Conservation (phyloP, 345 rosid genomes). For the Eucalyptus pauciflora region DNA sequence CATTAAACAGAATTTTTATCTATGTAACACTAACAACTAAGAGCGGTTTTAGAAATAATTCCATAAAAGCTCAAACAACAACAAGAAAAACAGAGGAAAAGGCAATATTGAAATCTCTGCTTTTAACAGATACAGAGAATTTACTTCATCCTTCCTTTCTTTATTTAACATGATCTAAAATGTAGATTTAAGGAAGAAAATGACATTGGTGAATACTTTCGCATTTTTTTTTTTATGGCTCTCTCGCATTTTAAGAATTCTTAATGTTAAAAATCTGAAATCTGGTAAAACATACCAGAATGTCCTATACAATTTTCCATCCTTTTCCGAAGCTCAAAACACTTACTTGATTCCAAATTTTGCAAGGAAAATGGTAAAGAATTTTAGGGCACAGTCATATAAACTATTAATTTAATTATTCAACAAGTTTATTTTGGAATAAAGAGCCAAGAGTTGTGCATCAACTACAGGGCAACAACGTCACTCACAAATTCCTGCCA, state of each 20-base stretch:
- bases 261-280: no score
- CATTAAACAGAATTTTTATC: background rate
- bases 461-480: no score
- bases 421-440: background rate
- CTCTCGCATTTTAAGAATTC: background rate
- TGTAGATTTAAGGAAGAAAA: background rate
- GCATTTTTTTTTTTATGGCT: background rate
- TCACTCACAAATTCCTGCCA: no score
- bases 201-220: background rate
- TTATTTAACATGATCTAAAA: no score
- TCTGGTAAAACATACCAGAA: background rate
- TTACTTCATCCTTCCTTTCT: no score
- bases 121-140: no score
- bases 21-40: background rate
- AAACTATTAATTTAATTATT: background rate
- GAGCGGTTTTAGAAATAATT: background rate
- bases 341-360: background rate
- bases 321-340: background rate
- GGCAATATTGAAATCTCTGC: no score
- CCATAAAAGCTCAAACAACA: no score
- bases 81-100: no score
- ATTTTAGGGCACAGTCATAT: background rate
- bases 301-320: background rate
- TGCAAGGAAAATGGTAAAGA: background rate
- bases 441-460: background rate